Evolutionary conservation across 371 early-diverging fungal genomes (phyloP), one percentile per base, ranked within the genome.

Genomic region (Pancytospora epiphaga): DNA sequence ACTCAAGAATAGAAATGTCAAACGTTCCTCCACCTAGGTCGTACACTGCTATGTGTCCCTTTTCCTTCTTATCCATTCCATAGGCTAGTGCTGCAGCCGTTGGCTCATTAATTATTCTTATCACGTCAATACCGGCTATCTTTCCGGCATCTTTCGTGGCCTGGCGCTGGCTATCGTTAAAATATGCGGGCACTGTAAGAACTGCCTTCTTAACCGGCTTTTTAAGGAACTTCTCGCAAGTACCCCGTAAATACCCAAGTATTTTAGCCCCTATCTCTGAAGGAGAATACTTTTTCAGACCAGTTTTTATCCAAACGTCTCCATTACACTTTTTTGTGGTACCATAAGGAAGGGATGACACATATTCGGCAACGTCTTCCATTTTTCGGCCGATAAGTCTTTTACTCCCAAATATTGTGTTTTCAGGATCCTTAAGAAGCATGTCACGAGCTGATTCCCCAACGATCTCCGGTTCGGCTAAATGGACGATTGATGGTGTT

Each of bases 11-110:
- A 34, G 93, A 92, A 78, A 98, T 89, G 90, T 98, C 96, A 84
- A 98, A 98, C 1, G 96, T 98, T 72, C 98, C 98, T 79, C 98
- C 96, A 58, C 98, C 96, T 70, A 98, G 86, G 86, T 98, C 96
- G 84, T 90, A 98, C n/a, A 98, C 94, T 33, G 93, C 94, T 40
- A 97, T 87, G 74, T 90, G 91, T 78, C 89, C 88, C 82, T 92
- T 89, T 50, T 86, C 89, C n/a, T 84, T 75, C 85, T 92, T 93
- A 82, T 94, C 94, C 9, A 94, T 83, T 68, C 96, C 97, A 81
- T 93, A 96, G 47, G 97, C 94, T 62, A 94, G 83, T 49, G 98
- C 96, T 60, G 97, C 95, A 18, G 97, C 97, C 0, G 95, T 95
- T 47, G 97, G 97, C 77, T 98, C 98, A 84, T 95, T 95, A 81